These are phyloP conservation scores for Cyclotella baltica DNA, from an alignment of 108 stramenopile species.

Conservation along the genomic window DNA sequence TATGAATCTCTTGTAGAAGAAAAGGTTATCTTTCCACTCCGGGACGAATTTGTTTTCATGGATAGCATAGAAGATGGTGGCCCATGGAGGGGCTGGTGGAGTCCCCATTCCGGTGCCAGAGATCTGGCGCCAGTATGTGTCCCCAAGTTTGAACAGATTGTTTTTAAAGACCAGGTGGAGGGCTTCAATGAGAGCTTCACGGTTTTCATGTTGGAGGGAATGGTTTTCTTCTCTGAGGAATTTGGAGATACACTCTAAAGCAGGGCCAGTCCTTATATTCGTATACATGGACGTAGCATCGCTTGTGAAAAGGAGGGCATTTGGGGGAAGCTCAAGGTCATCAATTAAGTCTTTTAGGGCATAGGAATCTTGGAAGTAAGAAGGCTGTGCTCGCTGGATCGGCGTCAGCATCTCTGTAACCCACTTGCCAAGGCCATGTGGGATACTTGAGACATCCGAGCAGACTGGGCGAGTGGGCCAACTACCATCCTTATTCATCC, in stretches of 20 bases:
- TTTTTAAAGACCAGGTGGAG: no score
- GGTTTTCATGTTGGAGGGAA: not conserved
- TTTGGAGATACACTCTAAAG: not conserved
- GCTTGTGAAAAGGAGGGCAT: not conserved
- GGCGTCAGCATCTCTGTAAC: not conserved
- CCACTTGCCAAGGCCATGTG: slow-evolving; percentile 18
- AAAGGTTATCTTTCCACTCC: no score
- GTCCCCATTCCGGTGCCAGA: no score
- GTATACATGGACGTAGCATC: not conserved
- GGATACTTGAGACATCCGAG: not conserved
- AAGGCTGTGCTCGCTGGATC: not conserved
- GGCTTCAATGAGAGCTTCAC: no score
- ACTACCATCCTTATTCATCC: not conserved
- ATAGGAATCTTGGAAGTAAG: slow-evolving; percentile 16
- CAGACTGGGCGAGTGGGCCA: not conserved
- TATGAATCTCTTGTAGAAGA: no score
- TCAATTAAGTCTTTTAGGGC: not conserved
- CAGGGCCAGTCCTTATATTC: not conserved
- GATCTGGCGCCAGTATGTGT: no score
- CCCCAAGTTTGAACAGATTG: no score
- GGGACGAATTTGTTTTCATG: no score
- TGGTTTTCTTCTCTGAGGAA: not conserved
- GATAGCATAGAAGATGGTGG: no score
- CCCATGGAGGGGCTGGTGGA: no score
- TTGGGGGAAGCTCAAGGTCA: not conserved